Base-by-base conservation (phyloP, 1,139 yeast genomes). In the Yamadazyma trypodendri region DNA sequence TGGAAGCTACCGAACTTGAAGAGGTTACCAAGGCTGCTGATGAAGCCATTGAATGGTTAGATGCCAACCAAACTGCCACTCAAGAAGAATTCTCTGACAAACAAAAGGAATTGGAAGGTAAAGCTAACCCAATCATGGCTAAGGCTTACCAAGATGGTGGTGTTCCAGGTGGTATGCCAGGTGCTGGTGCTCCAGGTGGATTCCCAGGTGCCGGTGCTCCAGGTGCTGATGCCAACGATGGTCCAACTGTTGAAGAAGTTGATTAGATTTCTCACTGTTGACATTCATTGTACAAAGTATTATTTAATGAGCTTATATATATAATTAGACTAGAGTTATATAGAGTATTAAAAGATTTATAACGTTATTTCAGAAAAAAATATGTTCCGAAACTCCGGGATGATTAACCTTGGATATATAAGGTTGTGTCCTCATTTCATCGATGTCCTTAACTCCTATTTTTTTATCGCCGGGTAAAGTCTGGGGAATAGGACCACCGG, bases 191-290 rank as follows among this genome's bases (percentile, higher is more conserved):
- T 69, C 83, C 83, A 59, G 85, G 84, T 61, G 46, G 40, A 50
- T 84, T 48, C 40, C 48, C 51, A 36, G 50, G 50, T 39, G 63
- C 76, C 58, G 81, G 81, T 57, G 79, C 72, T 52, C 66, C 64
- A 55, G 87, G 82, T 55, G 82, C 77, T 58, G 81, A 79, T 57
- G 81, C 81, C 52, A 77, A 77, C 61, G 88, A 82, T 57, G 92
- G 92, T 58, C 95, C 95, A 69, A 85, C 95, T 61, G 95, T 86
- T 56, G 95, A 86, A 78, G 95, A 86, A 77, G 95, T 86, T 65
- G 95, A 86, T 72, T 86, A 84, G 69, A 53, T 58, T 18, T 18
- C 21, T 18, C 21, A 18, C 17, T 30, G 12, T 9, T 24, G 12
- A 24, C 28, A n/a, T 12, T 7, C 28, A 24, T n/a, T 24, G 28